Conservation (phyloP, 805 yeast species). For the Torulaspora maleeae region DNA sequence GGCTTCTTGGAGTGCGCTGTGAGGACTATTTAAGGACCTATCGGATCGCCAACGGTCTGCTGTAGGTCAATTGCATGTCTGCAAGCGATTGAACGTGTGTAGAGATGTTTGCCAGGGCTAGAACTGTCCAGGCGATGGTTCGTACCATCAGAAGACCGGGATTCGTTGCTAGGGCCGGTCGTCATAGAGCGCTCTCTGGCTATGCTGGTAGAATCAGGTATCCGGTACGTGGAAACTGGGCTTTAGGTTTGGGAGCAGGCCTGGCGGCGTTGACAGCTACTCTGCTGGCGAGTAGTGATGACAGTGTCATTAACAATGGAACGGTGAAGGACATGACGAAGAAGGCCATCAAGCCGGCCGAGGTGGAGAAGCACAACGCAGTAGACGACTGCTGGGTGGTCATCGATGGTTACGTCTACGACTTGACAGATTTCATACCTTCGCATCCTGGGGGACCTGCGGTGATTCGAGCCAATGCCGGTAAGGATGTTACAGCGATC, state of each 20-base stretch:
- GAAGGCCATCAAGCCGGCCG: constrained; percentile 36
- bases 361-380: constrained; percentile 65
- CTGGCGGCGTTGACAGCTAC: constrained; percentile 6
- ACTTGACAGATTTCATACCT: constrained; percentile 65
- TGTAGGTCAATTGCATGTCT: too few relatives aligned
- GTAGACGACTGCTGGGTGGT: constrained; percentile 80
- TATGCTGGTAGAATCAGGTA: too few relatives aligned
- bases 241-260: constrained; percentile 2
- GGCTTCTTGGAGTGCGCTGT: too few relatives aligned
- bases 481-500: constrained; percentile 74
- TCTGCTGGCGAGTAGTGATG: neutral
- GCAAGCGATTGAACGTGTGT: too few relatives aligned
- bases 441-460: constrained; percentile 80
- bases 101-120: too few relatives aligned
- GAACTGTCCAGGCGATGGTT: too few relatives aligned
- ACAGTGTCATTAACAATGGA: constrained; percentile 12
- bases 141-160: too few relatives aligned
- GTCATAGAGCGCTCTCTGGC: too few relatives aligned
- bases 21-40: too few relatives aligned
- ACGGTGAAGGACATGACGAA: constrained; percentile 15
- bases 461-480: constrained; percentile 76
- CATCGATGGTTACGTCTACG: constrained; percentile 72
- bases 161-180: too few relatives aligned
- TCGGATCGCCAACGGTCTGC: too few relatives aligned
- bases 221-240: neutral